These are phyloP conservation scores for Leccinum longicurvipes DNA, from an alignment of 768 basidiomycete species.

Conservation along the genomic window DNA sequence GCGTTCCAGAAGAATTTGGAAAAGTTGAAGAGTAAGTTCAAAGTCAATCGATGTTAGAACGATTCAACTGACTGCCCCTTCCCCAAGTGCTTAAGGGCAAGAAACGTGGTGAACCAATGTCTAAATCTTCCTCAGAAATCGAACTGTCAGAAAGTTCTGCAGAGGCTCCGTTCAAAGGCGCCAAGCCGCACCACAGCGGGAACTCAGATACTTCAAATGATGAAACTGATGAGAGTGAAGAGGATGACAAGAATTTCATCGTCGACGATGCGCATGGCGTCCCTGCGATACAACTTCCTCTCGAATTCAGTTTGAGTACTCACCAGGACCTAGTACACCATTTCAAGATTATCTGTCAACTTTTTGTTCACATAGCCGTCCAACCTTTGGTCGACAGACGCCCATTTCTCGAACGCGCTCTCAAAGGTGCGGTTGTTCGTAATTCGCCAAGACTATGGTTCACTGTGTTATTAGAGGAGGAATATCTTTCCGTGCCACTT, in stretches of 20 bases:
- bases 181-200: conserved; percentile 38
- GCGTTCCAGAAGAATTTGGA: conserved; percentile 63
- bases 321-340: conserved; percentile 75
- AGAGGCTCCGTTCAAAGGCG: conserved; percentile 42
- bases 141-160: conserved; percentile 28
- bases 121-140: conserved; percentile 32
- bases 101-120: conserved; percentile 38
- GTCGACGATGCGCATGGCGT: conserved; percentile 53
- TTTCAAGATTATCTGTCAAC: conserved; percentile 86
- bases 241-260: conserved; percentile 43
- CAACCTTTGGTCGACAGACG: conserved; percentile 48
- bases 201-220: conserved; percentile 38
- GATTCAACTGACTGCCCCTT: conserved; percentile 1
- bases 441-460: background rate
- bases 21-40: conserved; percentile 54
- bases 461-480: conserved; percentile 40
- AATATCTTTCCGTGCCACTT: conserved; percentile 75
- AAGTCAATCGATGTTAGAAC: background rate
- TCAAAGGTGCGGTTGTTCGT: conserved; percentile 38
- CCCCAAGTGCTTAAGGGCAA: conserved; percentile 33
- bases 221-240: conserved; percentile 23
- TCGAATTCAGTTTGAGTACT: conserved; percentile 75
- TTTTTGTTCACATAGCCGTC: conserved; percentile 80
- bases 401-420: conserved; percentile 51
- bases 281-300: conserved; percentile 51